These are phyloP conservation scores for Elasticomyces elasticus DNA, from an alignment of 495 filamentous ascomycete species.

Conservation along the genomic window DNA sequence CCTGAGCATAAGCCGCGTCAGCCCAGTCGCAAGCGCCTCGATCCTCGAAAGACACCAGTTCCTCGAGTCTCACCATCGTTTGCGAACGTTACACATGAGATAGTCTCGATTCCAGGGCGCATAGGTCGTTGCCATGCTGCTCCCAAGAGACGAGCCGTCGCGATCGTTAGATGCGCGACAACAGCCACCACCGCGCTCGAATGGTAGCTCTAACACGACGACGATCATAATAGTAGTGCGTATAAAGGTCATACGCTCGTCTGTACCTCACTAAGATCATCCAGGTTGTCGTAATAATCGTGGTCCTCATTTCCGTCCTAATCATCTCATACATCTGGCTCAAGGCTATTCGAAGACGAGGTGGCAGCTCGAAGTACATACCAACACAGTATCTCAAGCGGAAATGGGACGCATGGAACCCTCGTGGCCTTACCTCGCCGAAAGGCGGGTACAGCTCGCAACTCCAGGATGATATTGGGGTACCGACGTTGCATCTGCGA, in stretches of 20 bases:
- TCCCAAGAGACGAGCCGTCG: neutral
- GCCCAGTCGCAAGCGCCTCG: neutral
- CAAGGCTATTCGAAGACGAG: constrained; percentile 4
- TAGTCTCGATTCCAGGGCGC: neutral
- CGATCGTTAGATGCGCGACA: neutral
- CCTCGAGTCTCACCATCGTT: neutral
- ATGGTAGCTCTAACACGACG: neutral
- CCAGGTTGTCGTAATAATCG: constrained; percentile 15
- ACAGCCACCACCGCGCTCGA: neutral
- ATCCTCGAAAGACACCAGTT: neutral
- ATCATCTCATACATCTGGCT: constrained; percentile 14
- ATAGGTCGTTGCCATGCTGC: neutral
- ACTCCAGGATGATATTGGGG: constrained; percentile 13
- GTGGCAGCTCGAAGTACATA: constrained; percentile 10
- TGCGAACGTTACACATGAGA: neutral
- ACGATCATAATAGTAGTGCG: neutral
- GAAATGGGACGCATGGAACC: constrained; percentile 16
- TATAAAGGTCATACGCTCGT: neutral
- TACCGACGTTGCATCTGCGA: constrained; percentile 18
- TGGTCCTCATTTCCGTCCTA: constrained; percentile 7
- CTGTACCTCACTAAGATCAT: no score
- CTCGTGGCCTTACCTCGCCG: constrained; percentile 3
- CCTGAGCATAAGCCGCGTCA: neutral
- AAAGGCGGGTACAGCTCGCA: constrained; percentile 17
- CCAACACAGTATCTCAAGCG: constrained; percentile 14